Evolutionary conservation across 2,329 filamentous ascomycete species (phyloP), one percentile per base, ranked within the genome.

Genomic region (Exophiala alcalophila): DNA sequence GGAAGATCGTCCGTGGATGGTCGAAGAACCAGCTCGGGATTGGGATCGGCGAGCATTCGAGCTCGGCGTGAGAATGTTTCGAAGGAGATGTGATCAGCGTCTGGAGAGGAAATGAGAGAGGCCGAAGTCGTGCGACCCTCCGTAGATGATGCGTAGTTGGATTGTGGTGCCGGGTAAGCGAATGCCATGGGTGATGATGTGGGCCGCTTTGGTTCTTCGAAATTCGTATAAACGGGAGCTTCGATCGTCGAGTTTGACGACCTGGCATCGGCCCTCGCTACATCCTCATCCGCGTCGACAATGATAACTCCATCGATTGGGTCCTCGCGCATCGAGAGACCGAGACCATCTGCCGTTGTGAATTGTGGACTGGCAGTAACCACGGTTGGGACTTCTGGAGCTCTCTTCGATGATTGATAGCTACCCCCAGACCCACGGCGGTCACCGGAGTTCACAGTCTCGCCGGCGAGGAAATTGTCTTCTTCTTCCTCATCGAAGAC

Each of bases 401-500:
- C n/a, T n/a, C n/a, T n/a, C n/a, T n/a, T n/a, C n/a, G n/a, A n/a
- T n/a, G n/a, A n/a, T n/a, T n/a, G n/a, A n/a, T n/a, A n/a, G n/a
- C n/a, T n/a, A n/a, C n/a, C n/a, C n/a, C n/a, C n/a, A n/a, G n/a
- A n/a, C n/a, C n/a, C n/a, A n/a, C n/a, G n/a, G n/a, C n/a, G n/a
- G n/a, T n/a, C n/a, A n/a, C n/a, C n/a, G n/a, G n/a, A n/a, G n/a
- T n/a, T n/a, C n/a, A n/a, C 39, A 29, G 40, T 42, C 15, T 50
- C 35, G 26, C 57, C 61, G 16, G 67, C 68, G 16, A 71, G 50
- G 44, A 71, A 71, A 7, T 66, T 68, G 55, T 73, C 69, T 44
- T 73, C 70, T 47, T 73, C 70, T 49, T 73, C 69, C 51, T 73
- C 70, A 32, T 72, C 67, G 44, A 73, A 71, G 4, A 72, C 70